Percentiles rank a stretch among this genome's conserved stretches.
Conservation (phyloP, 208 protist species). For the Crithidia acanthocephali region DNA sequence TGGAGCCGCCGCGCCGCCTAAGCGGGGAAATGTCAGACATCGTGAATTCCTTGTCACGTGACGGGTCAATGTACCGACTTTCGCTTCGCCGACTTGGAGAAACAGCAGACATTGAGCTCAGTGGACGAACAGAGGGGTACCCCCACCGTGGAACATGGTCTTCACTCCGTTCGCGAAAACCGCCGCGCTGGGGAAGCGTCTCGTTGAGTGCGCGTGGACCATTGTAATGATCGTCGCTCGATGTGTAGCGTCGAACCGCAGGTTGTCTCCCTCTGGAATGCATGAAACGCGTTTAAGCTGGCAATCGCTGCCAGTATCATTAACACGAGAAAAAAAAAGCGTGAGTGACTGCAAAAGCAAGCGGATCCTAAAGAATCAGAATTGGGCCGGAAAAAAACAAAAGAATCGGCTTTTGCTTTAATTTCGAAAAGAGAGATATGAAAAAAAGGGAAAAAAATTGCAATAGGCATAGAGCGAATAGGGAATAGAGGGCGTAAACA, state of each 20-base stretch:
- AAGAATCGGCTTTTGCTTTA: too few species aligned
- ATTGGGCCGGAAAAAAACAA: too few species aligned
- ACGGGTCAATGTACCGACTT: background rate
- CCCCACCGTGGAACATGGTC: background rate
- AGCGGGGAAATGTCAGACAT: background rate
- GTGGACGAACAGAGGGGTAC: slow-evolving; percentile 7
- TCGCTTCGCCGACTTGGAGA: background rate
- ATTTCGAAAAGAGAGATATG: background rate
- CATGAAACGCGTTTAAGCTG: background rate
- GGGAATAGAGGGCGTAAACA: background rate
- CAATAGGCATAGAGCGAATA: background rate
- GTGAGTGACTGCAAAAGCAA: too few species aligned
- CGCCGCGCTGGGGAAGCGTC: slow-evolving; percentile 8
- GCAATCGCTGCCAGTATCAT: too few species aligned
- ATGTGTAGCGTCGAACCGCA: background rate
- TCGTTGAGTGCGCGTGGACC: slow-evolving; percentile 1
- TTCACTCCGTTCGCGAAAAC: background rate
- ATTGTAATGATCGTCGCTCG: background rate
- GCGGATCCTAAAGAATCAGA: too few species aligned
- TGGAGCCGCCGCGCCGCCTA: background rate
- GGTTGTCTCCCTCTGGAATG: background rate
- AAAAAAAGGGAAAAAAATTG: slow-evolving; percentile 4
- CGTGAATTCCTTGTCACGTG: background rate
- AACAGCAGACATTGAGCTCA: background rate
- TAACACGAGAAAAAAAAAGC: too few species aligned